phyloP scores from a whole-genome alignment of 306 rosid species.

The Quercus gilva region DNA sequence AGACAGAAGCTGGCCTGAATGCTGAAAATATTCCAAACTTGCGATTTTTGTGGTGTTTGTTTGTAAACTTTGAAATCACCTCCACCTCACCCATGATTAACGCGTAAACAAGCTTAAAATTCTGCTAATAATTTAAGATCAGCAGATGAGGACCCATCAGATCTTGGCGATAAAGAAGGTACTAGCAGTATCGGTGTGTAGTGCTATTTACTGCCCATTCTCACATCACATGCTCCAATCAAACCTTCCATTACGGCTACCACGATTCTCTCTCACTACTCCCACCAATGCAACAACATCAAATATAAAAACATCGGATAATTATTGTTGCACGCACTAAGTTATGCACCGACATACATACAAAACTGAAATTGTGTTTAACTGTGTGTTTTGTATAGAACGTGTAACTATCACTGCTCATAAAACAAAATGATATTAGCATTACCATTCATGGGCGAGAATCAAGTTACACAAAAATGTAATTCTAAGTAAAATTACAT shows the following conservation, averaged over 20 bases:
- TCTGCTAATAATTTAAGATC: not conserved
- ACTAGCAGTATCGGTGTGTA: not conserved
- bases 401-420: too few species aligned
- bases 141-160: not conserved
- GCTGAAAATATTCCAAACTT: not conserved
- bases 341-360: accelerated
- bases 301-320: too few species aligned
- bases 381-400: accelerated
- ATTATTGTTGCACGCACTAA: too few species aligned
- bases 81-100: not conserved
- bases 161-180: not conserved
- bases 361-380: too few species aligned
- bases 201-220: not conserved
- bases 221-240: not conserved
- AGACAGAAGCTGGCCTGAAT: not conserved
- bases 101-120: not conserved
- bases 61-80: constrained; percentile 1
- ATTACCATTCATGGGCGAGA: too few species aligned
- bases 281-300: too few species aligned
- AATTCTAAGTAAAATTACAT: too few species aligned
- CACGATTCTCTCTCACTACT: too few species aligned
- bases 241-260: not conserved
- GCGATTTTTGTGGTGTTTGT: constrained; percentile 4
- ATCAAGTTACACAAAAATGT: too few species aligned
- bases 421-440: too few species aligned